Base-by-base conservation (phyloP, 306 rosid genomes). In the Pyrus bretschneideri region DNA sequence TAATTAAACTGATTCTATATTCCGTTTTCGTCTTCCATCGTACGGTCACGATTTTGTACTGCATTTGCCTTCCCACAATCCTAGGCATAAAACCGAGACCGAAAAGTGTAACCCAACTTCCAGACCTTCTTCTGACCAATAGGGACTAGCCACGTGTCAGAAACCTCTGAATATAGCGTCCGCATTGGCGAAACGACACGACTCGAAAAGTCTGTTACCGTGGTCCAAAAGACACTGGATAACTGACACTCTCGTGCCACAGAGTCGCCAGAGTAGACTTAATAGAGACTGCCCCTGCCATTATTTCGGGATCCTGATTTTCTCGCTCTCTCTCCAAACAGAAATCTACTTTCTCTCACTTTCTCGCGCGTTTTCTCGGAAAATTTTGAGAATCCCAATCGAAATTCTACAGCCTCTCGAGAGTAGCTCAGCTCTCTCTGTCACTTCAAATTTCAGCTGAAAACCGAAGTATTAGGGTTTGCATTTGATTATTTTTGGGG, bases 201-300 rank as follows among this genome's bases (percentile, higher is more conserved):
- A 13, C 49, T 35, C 8, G 14, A 6, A 21, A 61, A 5, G 35
- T 1, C 31, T 33, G 25, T n/a, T 11, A 69, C n/a, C 5, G 61
- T 87, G 81, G 68, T 60, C 74, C 68, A 42, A 40, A 35, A 62
- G 1, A 73, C 76, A 82, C 63, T 18, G 1, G 86, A 89, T 86
- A 0, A 31, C 58, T 30, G 80, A 51, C 77, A 21, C 33, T 62
- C 30, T 9, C 46, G 73, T 54, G 73, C 46, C 19, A 18, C 21
- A 29, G 38, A 85, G 93, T 81, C 85, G 91, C 92, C 92, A 84
- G 83, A 63, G 82, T 69, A 80, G 91, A 86, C 88, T 77, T 65
- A 74, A 72, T 54, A 21, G 62, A 31, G 86, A 78, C 78, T 42
- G 29, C 7, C 19, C 3, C 22, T 3, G 21, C 51, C 71, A 25